These are phyloP conservation scores for Candida ortonii DNA, from an alignment of 805 yeast genomes.

Conservation along the genomic window DNA sequence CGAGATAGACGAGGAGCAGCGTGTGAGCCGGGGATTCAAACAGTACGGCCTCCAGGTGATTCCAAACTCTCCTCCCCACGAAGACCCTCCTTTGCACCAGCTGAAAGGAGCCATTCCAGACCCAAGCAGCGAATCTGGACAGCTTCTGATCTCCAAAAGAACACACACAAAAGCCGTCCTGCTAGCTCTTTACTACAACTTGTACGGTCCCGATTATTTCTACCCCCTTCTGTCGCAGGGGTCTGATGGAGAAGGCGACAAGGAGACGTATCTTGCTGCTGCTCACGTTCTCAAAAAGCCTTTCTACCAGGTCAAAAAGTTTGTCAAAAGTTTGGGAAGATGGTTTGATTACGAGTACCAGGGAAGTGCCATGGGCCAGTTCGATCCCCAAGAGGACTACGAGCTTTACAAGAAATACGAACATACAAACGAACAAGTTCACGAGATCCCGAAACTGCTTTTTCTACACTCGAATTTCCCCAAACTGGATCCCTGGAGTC, in stretches of 20 bases:
- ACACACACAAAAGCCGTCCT: conserved; percentile 52
- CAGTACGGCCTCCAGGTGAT: conserved; percentile 31
- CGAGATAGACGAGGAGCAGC: conserved; percentile 39
- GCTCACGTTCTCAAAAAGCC: conserved; percentile 56
- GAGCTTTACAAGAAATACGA: conserved; percentile 29
- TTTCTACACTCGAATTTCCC: conserved; percentile 70
- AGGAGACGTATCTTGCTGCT: conserved; percentile 59
- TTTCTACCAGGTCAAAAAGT: conserved; percentile 58
- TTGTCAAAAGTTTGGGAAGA: conserved; percentile 55
- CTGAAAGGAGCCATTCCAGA: conserved; percentile 61
- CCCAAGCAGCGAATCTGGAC: conserved; percentile 66
- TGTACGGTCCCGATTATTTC: conserved; percentile 55
- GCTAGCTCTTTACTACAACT: conserved; percentile 57
- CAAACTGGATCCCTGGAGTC: conserved; percentile 59
- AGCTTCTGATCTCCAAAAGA: conserved; percentile 53
- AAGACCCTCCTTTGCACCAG: conserved; percentile 51
- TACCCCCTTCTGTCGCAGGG: conserved; percentile 51
- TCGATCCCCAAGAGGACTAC: conserved; percentile 63
- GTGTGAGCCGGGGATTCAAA: conserved; percentile 38
- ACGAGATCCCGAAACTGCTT: conserved; percentile 34
- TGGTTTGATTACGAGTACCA: conserved; percentile 40
- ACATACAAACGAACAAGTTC: conserved; percentile 14
- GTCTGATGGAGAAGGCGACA: conserved; percentile 55
- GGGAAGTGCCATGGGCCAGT: conserved; percentile 81
- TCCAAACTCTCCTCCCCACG: conserved; percentile 32